These are phyloP conservation scores for Isoetes taiwanensis DNA, from an alignment of 75 land plant genomes.

Conservation along the genomic window DNA sequence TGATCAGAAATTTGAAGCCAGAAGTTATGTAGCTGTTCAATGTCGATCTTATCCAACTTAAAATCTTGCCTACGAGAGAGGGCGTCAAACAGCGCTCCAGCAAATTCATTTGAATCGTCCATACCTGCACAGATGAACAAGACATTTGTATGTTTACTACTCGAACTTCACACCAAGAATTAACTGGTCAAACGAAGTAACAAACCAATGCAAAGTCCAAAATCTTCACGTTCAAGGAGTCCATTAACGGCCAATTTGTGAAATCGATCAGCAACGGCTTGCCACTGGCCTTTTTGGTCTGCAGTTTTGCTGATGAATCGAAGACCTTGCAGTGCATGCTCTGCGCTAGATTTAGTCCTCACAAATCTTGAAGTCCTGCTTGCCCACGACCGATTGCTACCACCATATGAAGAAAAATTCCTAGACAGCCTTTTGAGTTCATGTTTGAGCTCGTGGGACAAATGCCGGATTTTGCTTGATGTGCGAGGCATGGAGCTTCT, in stretches of 20 bases:
- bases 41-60: neutral
- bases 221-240: constrained; percentile 6
- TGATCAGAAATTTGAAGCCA: constrained; percentile 3
- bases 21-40: neutral
- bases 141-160: no score
- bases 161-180: no score
- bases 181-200: no score
- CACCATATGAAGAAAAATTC: no score
- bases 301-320: constrained; percentile 11
- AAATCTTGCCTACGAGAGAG: neutral
- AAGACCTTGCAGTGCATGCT: constrained; percentile 15
- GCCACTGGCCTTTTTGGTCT: constrained; percentile 9
- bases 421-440: no score
- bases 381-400: no score
- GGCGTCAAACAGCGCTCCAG: constrained; percentile 1
- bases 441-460: no score
- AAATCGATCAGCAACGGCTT: constrained; percentile 10
- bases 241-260: constrained; percentile 14
- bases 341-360: constrained; percentile 1
- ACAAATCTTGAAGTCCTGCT: no score
- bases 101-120: neutral
- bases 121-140: neutral
- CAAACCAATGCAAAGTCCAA: constrained; percentile 14
- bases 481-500: no score
- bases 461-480: no score